Evolutionary conservation across 495 filamentous ascomycete species (phyloP), one percentile per base, ranked within the genome.

Genomic region (Podospora pseudocomata): DNA sequence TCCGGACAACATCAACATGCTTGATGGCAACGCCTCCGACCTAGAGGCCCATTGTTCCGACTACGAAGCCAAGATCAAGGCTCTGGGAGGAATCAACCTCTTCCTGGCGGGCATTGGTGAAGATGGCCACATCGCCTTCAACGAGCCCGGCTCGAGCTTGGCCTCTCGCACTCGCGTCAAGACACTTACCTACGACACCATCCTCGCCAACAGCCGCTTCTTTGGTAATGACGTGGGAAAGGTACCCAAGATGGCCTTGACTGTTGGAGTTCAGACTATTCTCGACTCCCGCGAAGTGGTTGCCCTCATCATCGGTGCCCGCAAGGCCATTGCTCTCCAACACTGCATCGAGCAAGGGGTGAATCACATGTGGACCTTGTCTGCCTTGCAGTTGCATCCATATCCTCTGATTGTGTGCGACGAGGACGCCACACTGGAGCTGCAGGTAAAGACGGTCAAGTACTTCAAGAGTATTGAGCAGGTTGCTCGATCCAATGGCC

Each of bases 311-410:
- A 89, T 90, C 0, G 92, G 92, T 9, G 86, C 91, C 6, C 89
- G 91, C 80, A 96, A 94, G 76, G 87, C 92, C 0, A 80, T 91
- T 5, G 92, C 92, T n/a, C 77, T 94, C 67, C 89, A 94, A 72
- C 88, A 87, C 68, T 92, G 91, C 70, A 87, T 96, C 34, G 92
- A 96, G 75, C 88, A 88, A 32, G 90, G 90, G 7, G 86, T 96
- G 56, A 93, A 92, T 74, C 91, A 94, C 80, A 94, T 94, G 91
- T 94, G 91, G 91, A 94, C 92, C 0, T 84, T 93, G 9, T 93
- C 91, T 5, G 86, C 86, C 30, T 82, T 96, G 66, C 92, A 96
- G 77, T 73, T 94, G 70, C 92, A 94, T 73, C 90, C 86, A 4
- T 88, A 93, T 73, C 87, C 91, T 20, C 84, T 94, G 82, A 86